Conservation (phyloP, 805 yeast species). For the Tetrapisispora taiwanensis region DNA sequence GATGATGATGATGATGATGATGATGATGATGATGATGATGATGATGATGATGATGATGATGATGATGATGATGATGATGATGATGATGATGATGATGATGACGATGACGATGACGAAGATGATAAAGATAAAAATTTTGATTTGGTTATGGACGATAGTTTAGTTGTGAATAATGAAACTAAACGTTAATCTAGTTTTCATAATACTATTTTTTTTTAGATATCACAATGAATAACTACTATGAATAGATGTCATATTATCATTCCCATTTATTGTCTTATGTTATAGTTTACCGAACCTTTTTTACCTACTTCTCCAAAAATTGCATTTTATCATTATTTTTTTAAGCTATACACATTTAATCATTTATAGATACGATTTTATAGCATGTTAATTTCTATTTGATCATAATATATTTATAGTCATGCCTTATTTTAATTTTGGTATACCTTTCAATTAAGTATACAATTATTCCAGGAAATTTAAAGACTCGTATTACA, state of each 20-base stretch:
- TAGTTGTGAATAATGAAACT: no score
- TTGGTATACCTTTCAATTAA: no score
- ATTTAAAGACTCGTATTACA: no score
- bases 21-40: constrained; percentile 28
- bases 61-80: not conserved
- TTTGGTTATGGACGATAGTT: not conserved
- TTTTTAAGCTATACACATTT: not conserved
- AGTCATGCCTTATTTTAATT: not conserved
- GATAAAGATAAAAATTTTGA: not conserved
- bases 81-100: constrained; percentile 4
- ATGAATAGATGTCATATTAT: no score
- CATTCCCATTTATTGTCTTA: no score
- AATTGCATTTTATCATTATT: not conserved
- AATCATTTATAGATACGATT: not conserved
- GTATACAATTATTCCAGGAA: no score
- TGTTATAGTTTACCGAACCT: no score
- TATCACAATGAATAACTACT: no score
- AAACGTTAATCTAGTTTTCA: no score
- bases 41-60: constrained; percentile 21
- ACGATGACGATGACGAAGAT: constrained; percentile 4
- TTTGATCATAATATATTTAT: not conserved
- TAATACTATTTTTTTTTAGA: no score
- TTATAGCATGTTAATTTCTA: not conserved
- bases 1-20: constrained; percentile 30
- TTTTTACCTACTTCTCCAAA: no score